Base-by-base conservation (phyloP, 768 basidiomycete species). In the Termitomyces sp. region DNA sequence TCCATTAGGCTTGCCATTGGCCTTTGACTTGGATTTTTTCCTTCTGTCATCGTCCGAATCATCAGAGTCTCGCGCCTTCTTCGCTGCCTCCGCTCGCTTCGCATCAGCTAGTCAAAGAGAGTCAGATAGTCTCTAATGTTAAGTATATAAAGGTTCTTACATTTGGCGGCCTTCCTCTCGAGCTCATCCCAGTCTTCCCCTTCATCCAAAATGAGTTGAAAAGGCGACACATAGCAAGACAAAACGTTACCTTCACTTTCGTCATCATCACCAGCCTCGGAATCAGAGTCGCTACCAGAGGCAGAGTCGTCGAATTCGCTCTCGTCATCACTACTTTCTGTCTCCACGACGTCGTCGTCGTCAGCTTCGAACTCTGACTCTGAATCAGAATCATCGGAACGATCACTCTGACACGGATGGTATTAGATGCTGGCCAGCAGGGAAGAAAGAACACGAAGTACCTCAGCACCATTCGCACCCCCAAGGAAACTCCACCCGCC, bases 111-210 rank as follows among this genome's bases (percentile, higher is more conserved):
- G 43, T 36, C 47, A 60, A 52, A n/a, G 20, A 56, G 53, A 55
- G 43, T 73, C 68, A 61, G 71, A 71, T 73, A 57, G 20, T 4
- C 6, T 29, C 15, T 4, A 59, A 31, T 7, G 29, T 14, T 38
- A 1, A 46, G 38, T 48, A 48, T 14, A 25, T 7, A 4, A 56
- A 8, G 14, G 36, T n/a, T 20, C 79, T 67, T 69, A 92, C 87
- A 90, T 81, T 90, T 91, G 8, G 92, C 92, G 7, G 95, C 95
- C 72, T 95, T 96, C 49, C 85, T 80, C 74, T 97, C 96, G 40
- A 97, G 79, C 73, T 94, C 94, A 69, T 97, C 96, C 96, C 96
- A 99, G 68, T 96, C 95, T 57, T 96, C 93, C 10, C 94, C 91
- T 82, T 66, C 57, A 52, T 66, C 34, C 34, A 36, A 15, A 10